phyloP scores from a whole-genome alignment of 352 stramenopile species.

The Pythium phragmiticola region DNA sequence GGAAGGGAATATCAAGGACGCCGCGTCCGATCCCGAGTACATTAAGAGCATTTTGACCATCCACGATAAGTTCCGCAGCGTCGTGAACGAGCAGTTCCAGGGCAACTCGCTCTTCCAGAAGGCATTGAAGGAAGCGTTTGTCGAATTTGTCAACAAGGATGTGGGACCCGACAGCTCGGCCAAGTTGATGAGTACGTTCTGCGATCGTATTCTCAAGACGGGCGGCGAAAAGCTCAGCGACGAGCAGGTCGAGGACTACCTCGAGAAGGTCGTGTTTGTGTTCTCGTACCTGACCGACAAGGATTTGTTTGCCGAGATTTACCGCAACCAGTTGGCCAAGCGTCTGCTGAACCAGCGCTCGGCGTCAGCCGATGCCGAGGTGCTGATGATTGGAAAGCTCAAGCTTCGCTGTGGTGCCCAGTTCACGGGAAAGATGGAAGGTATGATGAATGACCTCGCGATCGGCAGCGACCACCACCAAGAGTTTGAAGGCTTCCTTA shows the following conservation, averaged over 20 bases:
- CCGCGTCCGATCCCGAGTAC: constrained; percentile 93
- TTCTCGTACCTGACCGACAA: constrained; percentile 99
- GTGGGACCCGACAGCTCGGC: constrained; percentile 96
- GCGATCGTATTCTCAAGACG: constrained; percentile 98
- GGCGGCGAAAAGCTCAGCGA: constrained; percentile 98
- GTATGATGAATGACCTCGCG: constrained; percentile 99
- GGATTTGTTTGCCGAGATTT: constrained; percentile 99
- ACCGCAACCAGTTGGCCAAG: constrained; percentile 98
- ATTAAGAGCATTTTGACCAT: constrained; percentile 98
- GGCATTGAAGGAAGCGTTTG: constrained; percentile 99
- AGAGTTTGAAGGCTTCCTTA: constrained; percentile 94
- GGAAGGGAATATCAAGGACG: constrained; percentile 93
- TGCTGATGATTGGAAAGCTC: constrained; percentile 99
- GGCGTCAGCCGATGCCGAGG: constrained; percentile 96
- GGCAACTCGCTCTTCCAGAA: constrained; percentile 98
- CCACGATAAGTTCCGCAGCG: constrained; percentile 97
- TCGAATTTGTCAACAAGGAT: constrained; percentile 99
- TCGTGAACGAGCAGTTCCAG: constrained; percentile 97
- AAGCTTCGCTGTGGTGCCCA: constrained; percentile 98
- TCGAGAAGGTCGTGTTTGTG: constrained; percentile 98
- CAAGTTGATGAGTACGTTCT: constrained; percentile 99
- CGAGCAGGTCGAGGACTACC: constrained; percentile 94
- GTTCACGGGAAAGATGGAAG: constrained; percentile 99
- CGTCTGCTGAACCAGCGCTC: constrained; percentile 98
- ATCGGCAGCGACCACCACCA: constrained; percentile 96